Evolutionary conservation across 129 eudicot genomes (phyloP).

Genomic region (Logfia minima): DNA sequence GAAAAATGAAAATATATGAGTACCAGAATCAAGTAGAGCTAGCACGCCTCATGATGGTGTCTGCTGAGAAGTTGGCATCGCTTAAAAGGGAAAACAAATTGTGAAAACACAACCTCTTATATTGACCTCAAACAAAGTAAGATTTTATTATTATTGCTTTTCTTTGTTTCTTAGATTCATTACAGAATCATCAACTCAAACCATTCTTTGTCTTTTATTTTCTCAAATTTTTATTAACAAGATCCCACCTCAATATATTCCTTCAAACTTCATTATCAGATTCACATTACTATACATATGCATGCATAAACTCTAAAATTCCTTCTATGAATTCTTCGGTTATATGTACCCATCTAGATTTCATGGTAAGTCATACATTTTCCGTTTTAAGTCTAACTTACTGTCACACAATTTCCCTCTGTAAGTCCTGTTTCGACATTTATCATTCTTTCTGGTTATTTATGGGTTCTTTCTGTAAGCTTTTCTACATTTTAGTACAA

Average conservation of each 20-base stretch:
- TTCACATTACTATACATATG: not conserved
- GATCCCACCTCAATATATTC: slow-evolving; percentile 22
- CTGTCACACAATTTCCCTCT: slow-evolving; percentile 10
- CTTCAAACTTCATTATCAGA: slow-evolving; percentile 24
- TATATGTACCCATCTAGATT: slow-evolving; percentile 13
- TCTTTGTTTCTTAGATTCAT: slow-evolving; percentile 38
- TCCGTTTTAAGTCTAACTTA: slow-evolving; percentile 8
- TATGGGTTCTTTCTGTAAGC: slow-evolving; percentile 7
- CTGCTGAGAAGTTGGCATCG: slow-evolving; percentile 48
- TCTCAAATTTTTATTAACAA: slow-evolving; percentile 15
- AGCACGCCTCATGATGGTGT: slow-evolving; percentile 80
- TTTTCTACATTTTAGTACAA: not conserved
- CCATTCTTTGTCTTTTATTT: slow-evolving; percentile 36
- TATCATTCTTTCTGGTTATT: slow-evolving; percentile 17
- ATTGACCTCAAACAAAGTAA: slow-evolving; percentile 41
- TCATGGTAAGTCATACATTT: slow-evolving; percentile 28
- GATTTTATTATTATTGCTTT: slow-evolving; percentile 5
- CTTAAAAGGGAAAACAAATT: slow-evolving; percentile 51
- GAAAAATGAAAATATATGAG: slow-evolving; percentile 22
- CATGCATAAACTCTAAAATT: slow-evolving; percentile 14
- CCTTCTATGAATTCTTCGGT: slow-evolving; percentile 25
- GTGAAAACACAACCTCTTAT: slow-evolving; percentile 26
- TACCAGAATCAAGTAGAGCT: slow-evolving; percentile 25
- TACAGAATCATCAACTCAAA: slow-evolving; percentile 43
- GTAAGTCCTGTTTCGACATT: slow-evolving; percentile 12